These are phyloP conservation scores for Eucalyptus paniculata DNA, from an alignment of 345 rosid genomes.

Conservation along the genomic window DNA sequence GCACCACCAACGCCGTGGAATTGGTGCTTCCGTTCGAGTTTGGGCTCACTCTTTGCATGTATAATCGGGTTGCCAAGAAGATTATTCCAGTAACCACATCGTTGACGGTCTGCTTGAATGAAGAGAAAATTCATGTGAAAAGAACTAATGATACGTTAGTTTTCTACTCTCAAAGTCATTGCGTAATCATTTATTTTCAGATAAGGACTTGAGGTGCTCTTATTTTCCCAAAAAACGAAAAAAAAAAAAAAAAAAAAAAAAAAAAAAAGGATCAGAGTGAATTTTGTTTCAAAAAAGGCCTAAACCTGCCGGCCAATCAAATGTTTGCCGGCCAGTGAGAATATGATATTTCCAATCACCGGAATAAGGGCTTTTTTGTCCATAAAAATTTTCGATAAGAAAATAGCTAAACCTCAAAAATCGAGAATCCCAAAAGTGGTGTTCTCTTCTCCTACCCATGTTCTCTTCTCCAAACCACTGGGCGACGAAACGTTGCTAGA, in stretches of 20 bases:
- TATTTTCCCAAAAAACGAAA: no score
- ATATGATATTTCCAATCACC: not conserved
- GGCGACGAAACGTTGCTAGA: not conserved
- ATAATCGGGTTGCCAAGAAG: not conserved
- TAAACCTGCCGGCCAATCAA: not conserved
- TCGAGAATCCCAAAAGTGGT: not conserved
- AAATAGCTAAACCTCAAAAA: not conserved
- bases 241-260: no score
- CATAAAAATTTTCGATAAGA: no score
- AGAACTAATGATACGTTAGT: not conserved
- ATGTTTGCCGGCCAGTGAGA: not conserved
- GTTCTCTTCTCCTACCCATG: not conserved
- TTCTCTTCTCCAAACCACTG: not conserved
- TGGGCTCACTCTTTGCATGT: not conserved
- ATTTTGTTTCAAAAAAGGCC: not conserved
- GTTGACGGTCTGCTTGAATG: not conserved
- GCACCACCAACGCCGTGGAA: slow-evolving; percentile 10
- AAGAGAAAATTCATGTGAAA: not conserved
- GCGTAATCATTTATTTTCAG: no score
- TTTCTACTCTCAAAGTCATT: not conserved
- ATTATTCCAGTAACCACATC: not conserved
- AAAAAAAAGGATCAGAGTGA: no score
- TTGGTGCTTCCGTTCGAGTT: not conserved
- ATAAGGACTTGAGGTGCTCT: not conserved
- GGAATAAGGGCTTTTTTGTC: not conserved